Evolutionary conservation across 2,329 filamentous ascomycete species (phyloP), one percentile per base, ranked within the genome.

Genomic region (Pseudogymnoascus sp.): DNA sequence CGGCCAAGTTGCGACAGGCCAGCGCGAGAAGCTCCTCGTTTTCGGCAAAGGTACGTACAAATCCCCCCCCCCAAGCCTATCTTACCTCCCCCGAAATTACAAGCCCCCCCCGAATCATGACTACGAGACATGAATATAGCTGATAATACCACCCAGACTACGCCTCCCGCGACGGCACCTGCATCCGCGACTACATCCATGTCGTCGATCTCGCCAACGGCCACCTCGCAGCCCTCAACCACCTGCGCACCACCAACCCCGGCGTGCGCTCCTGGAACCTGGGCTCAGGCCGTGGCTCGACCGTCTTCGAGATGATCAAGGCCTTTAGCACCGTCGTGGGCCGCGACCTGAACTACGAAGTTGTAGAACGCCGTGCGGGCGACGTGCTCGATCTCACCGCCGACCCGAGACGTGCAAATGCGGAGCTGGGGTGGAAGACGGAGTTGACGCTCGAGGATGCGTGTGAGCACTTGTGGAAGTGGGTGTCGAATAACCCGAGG

Each of bases 161-260:
- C 80, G 74, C 82, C 33, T 96, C 92, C 62, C 88, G 87, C 70
- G 93, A 97, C 75, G 93, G 93, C 68, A 97, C 93, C 62, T 91
- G 91, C 67, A 96, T 97, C 75, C 89, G 95, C 70, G 95, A 99
- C 79, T 99, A 99, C 82, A 97, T 99, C 76, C 93, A 97, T 81
- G 91, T 97, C 64, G 83, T 96, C 67, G 93, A 97, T 73, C 86
- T 97, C 24, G 90, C 93, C 53, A 84, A 84, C 67, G 93, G 93
- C 66, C 93, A 97, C 76, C 80, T 96, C 64, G 85, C 90, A 65
- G 95, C 96, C 21, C 87, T 99, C 70, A 92, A 95, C 79, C 91
- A 96, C 79, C 87, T 97, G 61, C 89, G 89, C 70, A 83, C 89
- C 68, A 80, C 93, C 69, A 84, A 91, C 71, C 93, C 95, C 16